Conservation (phyloP, 192 early-diverging fungal genomes). For the Coemansia sp. region DNA sequence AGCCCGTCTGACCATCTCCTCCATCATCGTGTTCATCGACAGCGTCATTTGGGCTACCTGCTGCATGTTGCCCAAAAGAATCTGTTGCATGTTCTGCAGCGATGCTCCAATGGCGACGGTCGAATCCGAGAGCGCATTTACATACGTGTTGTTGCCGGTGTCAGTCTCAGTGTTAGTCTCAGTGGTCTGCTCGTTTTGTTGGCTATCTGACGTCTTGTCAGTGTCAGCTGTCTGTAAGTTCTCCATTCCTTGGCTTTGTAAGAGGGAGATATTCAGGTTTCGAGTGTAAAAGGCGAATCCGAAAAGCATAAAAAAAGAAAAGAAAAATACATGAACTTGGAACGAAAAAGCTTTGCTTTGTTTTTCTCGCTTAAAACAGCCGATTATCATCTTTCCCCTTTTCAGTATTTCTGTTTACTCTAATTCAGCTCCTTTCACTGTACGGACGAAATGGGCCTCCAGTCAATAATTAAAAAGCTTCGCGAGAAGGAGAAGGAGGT, state of each 20-base stretch:
- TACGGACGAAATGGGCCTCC: conserved; percentile 74
- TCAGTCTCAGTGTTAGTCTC: no score
- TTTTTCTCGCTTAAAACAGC: no score
- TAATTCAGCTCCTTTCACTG: background rate
- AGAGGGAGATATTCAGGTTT: background rate
- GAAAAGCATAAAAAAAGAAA: background rate
- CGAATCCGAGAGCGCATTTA: conserved; percentile 17
- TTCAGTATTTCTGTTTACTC: background rate
- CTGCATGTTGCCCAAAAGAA: conserved; percentile 43
- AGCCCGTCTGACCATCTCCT: conserved; percentile 42
- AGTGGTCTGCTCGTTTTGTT: background rate
- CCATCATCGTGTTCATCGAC: conserved; percentile 55
- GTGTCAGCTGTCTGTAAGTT: background rate
- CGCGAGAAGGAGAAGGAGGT: conserved; percentile 92
- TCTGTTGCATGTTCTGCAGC: conserved; percentile 44
- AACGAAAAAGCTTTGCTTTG: no score
- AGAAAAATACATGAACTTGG: background rate
- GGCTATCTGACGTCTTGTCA: background rate
- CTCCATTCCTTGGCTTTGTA: background rate
- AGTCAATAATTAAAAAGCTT: conserved; percentile 92
- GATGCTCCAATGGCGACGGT: conserved; percentile 39
- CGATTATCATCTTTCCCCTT: background rate
- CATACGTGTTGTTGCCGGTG: background rate
- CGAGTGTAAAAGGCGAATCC: background rate
- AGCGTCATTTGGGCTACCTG: conserved; percentile 49